These are phyloP conservation scores for Hypoxylon fragiforme DNA, from an alignment of 495 filamentous ascomycete genomes.

Conservation along the genomic window DNA sequence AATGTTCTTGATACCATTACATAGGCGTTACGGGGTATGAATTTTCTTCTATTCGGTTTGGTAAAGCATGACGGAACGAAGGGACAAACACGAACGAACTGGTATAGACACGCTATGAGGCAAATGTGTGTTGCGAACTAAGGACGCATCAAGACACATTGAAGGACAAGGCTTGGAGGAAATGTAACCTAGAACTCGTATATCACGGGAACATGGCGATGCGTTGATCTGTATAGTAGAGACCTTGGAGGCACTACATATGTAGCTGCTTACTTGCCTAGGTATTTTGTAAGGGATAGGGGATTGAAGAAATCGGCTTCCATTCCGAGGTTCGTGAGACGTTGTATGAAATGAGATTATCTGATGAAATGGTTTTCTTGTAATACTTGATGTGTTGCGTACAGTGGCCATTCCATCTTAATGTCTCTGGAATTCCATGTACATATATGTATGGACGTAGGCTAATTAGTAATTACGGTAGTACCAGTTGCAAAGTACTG, in stretches of 20 bases:
- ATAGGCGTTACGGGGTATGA: constrained; percentile 32
- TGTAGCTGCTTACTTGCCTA: no score
- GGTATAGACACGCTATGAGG: constrained; percentile 21
- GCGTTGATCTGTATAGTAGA: constrained; percentile 25
- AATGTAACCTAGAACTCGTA: constrained; percentile 7
- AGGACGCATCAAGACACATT: neutral
- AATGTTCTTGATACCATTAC: constrained; percentile 37
- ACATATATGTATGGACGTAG: no score
- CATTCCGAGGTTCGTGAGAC: neutral
- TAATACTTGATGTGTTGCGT: no score
- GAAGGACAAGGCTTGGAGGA: neutral
- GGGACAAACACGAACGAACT: constrained; percentile 5
- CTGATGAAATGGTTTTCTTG: no score
- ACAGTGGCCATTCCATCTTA: no score
- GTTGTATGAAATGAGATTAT: constrained; percentile 4
- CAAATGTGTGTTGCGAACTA: constrained; percentile 3
- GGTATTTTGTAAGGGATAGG: neutral
- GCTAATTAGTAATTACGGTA: no score
- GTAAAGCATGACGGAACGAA: constrained; percentile 24
- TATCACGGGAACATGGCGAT: constrained; percentile 2
- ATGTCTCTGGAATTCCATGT: no score
- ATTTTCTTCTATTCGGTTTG: constrained; percentile 13
- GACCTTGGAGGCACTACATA: constrained; percentile 2
- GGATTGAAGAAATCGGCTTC: neutral
- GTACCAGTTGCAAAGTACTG: no score